A percentile compares a stretch with the other conserved stretches of the same genome.
Conservation (phyloP, 805 yeast species). For the Wickerhamiella qilinensis region DNA sequence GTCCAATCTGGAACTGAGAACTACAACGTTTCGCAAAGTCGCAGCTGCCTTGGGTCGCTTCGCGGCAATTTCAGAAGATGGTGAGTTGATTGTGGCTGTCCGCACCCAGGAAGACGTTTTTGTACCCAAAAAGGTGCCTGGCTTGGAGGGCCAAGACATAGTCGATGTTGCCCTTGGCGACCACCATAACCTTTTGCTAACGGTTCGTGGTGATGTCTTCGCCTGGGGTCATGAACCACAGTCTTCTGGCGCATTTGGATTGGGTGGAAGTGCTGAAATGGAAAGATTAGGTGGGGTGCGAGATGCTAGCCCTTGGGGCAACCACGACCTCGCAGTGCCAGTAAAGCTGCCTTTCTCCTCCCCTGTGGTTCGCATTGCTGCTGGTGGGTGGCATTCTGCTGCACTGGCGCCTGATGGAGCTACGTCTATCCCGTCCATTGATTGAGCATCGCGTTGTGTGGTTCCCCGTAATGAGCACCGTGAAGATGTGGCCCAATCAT, state of each 20-base stretch:
- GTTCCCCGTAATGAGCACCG: too few relatives aligned
- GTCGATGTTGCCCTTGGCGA: conserved; percentile 54
- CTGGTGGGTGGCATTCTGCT: conserved; percentile 71
- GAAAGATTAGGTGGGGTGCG: conserved; percentile 5
- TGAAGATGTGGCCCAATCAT: too few relatives aligned
- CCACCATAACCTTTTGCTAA: conserved; percentile 50
- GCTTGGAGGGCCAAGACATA: conserved; percentile 32
- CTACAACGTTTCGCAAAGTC: too few relatives aligned
- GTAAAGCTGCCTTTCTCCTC: background rate
- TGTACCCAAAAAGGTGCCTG: conserved; percentile 18
- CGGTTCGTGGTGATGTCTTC: conserved; percentile 37
- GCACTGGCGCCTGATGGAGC: too few relatives aligned
- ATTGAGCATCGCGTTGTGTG: too few relatives aligned
- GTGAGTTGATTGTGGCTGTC: background rate
- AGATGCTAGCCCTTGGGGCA: too few relatives aligned
- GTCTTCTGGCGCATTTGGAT: conserved; percentile 55
- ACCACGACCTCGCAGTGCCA: too few relatives aligned
- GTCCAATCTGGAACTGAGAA: too few relatives aligned
- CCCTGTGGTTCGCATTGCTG: conserved; percentile 41
- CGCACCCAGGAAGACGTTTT: background rate
- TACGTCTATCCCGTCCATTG: too few relatives aligned
- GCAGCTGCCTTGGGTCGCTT: too few relatives aligned
- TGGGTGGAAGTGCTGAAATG: conserved; percentile 26
- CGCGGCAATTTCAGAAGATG: conserved; percentile 32
- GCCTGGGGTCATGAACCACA: conserved; percentile 57